These are phyloP conservation scores for Gastrolobium villosum DNA, from an alignment of 306 rosid genomes.

Conservation along the genomic window DNA sequence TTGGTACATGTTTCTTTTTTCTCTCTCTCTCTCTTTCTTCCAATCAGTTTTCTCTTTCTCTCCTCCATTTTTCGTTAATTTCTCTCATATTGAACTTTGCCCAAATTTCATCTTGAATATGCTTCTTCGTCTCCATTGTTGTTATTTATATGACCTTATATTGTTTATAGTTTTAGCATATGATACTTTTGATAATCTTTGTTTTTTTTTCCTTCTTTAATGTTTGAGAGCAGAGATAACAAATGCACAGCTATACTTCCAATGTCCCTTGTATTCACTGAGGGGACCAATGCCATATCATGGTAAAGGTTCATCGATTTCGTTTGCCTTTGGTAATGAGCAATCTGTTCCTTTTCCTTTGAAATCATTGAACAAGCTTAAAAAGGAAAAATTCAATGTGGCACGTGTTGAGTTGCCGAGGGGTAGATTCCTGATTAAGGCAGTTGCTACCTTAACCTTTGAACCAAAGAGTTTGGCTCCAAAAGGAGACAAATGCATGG, in stretches of 20 bases:
- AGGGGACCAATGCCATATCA: conserved; percentile 54
- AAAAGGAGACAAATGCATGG: conserved; percentile 45
- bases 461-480: conserved; percentile 60
- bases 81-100: not conserved
- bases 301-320: conserved; percentile 52
- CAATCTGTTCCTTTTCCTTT: conserved; percentile 53
- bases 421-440: conserved; percentile 60
- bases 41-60: not conserved
- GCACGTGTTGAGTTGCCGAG: conserved; percentile 45
- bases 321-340: conserved; percentile 53
- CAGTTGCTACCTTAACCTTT: conserved; percentile 79
- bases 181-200: conserved; percentile 6
- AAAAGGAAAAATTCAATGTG: conserved; percentile 46
- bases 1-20: conserved; percentile 55
- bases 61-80: not conserved
- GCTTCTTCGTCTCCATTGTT: not conserved
- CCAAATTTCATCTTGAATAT: not conserved
- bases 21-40: not conserved
- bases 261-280: conserved; percentile 53
- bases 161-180: not conserved
- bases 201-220: not conserved
- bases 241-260: conserved; percentile 76
- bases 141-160: not conserved
- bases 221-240: conserved; percentile 67
- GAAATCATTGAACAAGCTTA: conserved; percentile 52